These are phyloP conservation scores for Staphylotrichum longicolle DNA, from an alignment of 495 filamentous ascomycete species.

Conservation along the genomic window DNA sequence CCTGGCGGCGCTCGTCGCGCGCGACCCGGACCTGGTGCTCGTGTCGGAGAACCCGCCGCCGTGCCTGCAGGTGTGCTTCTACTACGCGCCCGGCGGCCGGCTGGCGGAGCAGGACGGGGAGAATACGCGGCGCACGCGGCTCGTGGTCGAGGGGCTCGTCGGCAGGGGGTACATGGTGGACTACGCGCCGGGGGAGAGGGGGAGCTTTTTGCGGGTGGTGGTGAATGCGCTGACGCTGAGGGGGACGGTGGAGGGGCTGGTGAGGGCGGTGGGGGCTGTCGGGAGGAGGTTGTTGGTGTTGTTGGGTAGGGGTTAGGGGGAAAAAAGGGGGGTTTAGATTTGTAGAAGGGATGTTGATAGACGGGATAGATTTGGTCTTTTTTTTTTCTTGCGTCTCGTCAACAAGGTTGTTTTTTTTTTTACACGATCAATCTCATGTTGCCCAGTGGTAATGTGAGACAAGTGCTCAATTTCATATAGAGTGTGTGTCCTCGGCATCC, in stretches of 20 bases:
- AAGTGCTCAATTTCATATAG: too few relatives aligned
- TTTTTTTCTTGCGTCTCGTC: too few relatives aligned
- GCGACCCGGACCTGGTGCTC: constrained; percentile 61
- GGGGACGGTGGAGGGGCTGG: constrained; percentile 73
- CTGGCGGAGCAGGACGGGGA: constrained; percentile 52
- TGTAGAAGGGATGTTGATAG: too few relatives aligned
- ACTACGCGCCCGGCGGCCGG: constrained; percentile 62
- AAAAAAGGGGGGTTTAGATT: too few relatives aligned
- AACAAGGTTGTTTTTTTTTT: too few relatives aligned
- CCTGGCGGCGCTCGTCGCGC: constrained; percentile 56
- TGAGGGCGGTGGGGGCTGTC: constrained; percentile 68
- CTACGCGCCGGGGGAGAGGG: constrained; percentile 76
- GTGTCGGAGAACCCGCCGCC: constrained; percentile 75
- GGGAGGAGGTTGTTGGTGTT: constrained; percentile 46
- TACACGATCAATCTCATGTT: too few relatives aligned
- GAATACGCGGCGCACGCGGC: constrained; percentile 68
- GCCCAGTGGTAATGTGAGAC: too few relatives aligned
- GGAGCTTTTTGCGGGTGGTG: constrained; percentile 85
- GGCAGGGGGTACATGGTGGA: constrained; percentile 87
- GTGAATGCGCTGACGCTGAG: constrained; percentile 72
- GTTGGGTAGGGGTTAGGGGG: background rate
- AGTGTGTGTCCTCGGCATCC: background rate
- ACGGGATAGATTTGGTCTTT: too few relatives aligned
- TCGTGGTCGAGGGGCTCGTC: constrained; percentile 64
- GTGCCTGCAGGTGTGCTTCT: constrained; percentile 94